Percentiles rank a stretch among this genome's conserved stretches.
Evolutionary conservation across 805 yeast species (phyloP).

Genomic region (Sungouiella thailandica): DNA sequence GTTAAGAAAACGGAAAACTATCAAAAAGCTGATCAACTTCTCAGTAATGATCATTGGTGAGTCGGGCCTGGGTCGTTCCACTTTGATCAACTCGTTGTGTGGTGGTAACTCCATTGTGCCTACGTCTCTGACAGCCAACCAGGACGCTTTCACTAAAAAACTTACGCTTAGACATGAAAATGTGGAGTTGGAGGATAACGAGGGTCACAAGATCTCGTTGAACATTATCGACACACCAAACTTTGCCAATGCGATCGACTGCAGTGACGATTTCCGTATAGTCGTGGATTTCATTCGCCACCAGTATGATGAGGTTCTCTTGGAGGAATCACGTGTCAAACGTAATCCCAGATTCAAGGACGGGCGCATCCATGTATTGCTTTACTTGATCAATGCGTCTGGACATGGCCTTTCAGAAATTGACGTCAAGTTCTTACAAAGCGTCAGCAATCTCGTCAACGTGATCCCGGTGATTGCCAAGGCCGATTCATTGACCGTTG

Average conservation of each 20-base stretch:
- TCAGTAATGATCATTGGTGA: conserved; percentile 85
- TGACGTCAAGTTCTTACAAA: conserved; percentile 38
- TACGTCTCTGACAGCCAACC: conserved; percentile 56
- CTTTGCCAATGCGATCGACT: conserved; percentile 70
- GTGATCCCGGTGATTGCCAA: conserved; percentile 41
- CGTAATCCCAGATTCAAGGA: conserved; percentile 84
- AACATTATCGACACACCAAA: conserved; percentile 82
- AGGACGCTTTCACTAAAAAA: conserved; percentile 44
- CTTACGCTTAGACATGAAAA: conserved; percentile 69
- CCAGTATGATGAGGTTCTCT: conserved; percentile 76
- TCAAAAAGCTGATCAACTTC: conserved; percentile 81
- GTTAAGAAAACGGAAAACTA: conserved; percentile 62
- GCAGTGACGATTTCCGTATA: conserved; percentile 60
- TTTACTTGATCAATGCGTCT: conserved; percentile 42
- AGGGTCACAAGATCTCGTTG: conserved; percentile 74
- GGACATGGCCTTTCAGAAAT: conserved; percentile 41
- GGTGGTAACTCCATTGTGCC: conserved; percentile 78
- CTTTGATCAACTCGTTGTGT: conserved; percentile 85
- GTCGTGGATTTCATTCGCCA: conserved; percentile 76
- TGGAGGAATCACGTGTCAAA: conserved; percentile 76
- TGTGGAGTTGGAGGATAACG: conserved; percentile 82
- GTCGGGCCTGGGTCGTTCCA: conserved; percentile 86
- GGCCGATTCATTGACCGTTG: conserved; percentile 38
- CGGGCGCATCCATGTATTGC: conserved; percentile 67
- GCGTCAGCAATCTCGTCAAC: conserved; percentile 39